Base-by-base conservation (phyloP, 129 eudicot genomes). In the Erigeron canadensis region DNA sequence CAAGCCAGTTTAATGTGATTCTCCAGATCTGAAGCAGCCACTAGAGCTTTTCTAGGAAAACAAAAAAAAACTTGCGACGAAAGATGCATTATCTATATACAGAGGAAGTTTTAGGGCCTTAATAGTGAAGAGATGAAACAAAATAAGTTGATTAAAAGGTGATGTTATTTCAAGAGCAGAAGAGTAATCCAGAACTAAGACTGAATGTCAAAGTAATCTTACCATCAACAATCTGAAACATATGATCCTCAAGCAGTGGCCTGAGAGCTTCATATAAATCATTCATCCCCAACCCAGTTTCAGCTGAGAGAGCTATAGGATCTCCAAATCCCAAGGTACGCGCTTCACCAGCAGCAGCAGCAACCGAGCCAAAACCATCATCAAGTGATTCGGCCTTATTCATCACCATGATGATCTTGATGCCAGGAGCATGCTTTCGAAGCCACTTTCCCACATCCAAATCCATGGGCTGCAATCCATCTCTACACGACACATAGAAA, bases 401-500 rank as follows among this genome's bases (percentile, higher is more conserved):
- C 90, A 94, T 87, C 57, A 94, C 88, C 61, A 90, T 91, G 18
- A 86, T 53, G 34, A 81, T 87, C 72, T 90, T 94, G 65, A 94
- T 81, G 51, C 84, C 96, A 44, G 96, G 73, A 43, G 91, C 97
- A 83, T 86, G 83, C 76, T 80, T 90, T 34, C 99, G 84, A 80
- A 95, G 75, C 99, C 99, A 95, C 79, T 88, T 87, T 78, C 97
- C 97, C 50, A 90, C 99, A 85, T 90, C 97, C 84, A 90, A 75
- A 81, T 94, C 99, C 99, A 90, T 87, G 37, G 97, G 89, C 77
- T 90, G 91, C 79, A 95, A 47, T 70, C 97, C 94, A 84, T 95
- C 97, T 86, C 99, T 89, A 65, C 65, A 72, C 59, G 58, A 68
- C 42, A 74, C 6, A 81, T 53, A 56, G 7, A 19, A 12, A 21